These are phyloP conservation scores for Firmiana major DNA, from an alignment of 345 rosid species.

Conservation along the genomic window DNA sequence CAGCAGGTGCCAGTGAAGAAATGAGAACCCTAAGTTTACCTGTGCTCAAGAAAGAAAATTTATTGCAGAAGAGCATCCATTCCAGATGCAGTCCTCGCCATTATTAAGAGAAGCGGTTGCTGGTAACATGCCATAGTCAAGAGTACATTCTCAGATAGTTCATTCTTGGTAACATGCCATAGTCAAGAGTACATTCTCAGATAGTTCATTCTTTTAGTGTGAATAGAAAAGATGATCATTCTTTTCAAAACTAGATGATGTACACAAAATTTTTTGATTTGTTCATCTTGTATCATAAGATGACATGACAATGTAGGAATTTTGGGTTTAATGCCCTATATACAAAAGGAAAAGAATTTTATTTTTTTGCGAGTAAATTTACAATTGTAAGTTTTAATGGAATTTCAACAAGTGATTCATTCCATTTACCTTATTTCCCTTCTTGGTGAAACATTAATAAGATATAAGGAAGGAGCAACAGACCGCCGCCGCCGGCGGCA, in stretches of 20 bases:
- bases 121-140: constrained; percentile 15
- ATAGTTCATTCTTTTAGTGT: constrained; percentile 39
- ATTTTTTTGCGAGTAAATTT: not conserved
- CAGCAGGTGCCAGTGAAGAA: not conserved
- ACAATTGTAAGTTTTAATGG: not conserved
- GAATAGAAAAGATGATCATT: constrained; percentile 34
- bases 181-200: constrained; percentile 6
- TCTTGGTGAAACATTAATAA: not conserved
- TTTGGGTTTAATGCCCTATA: constrained; percentile 25
- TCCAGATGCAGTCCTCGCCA: not conserved
- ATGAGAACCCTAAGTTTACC: constrained; percentile 15
- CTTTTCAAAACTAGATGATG: constrained; percentile 20
- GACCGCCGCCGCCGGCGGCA: not conserved
- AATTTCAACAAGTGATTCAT: not conserved
- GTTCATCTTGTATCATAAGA: constrained; percentile 12
- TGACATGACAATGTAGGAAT: constrained; percentile 6
- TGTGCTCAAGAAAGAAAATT: not conserved
- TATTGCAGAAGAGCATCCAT: constrained; percentile 1
- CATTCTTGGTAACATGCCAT: constrained; percentile 35
- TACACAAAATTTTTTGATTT: constrained; percentile 7
- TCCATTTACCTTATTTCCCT: not conserved
- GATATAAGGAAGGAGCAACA: not conserved
- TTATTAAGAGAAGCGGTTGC: constrained; percentile 26
- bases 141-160: constrained; percentile 20
- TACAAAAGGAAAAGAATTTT: constrained; percentile 3